phyloP scores from a whole-genome alignment of 805 yeast genomes.

The Kazachstania martiniae region DNA sequence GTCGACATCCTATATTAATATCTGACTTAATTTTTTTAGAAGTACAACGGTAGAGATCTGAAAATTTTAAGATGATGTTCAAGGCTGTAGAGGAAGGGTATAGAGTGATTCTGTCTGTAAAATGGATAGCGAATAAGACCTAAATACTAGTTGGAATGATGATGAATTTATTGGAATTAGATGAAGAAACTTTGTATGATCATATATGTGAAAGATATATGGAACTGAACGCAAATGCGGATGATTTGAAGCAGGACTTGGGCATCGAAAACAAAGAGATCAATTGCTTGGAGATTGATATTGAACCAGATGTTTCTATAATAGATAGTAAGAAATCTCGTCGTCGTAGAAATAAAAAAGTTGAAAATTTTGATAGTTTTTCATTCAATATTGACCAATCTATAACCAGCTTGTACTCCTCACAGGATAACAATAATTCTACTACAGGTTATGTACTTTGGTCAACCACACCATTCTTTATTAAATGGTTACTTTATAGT shows the following conservation, averaged over 20 bases:
- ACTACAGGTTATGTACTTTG: slow-evolving; percentile 30
- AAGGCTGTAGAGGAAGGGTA: too few species aligned
- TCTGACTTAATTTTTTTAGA: too few species aligned
- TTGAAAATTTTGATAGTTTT: slow-evolving; percentile 7
- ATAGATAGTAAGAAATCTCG: not conserved
- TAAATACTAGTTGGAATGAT: too few species aligned
- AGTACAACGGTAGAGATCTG: too few species aligned
- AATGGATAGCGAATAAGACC: too few species aligned
- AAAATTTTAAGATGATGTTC: too few species aligned
- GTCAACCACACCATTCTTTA: slow-evolving; percentile 26
- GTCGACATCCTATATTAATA: too few species aligned
- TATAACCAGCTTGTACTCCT: slow-evolving; percentile 20
- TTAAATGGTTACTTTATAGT: slow-evolving; percentile 26
- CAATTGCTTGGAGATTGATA: slow-evolving; percentile 10
- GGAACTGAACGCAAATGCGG: slow-evolving; percentile 11
- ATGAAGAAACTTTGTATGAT: slow-evolving; percentile 19
- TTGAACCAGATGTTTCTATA: slow-evolving; percentile 13
- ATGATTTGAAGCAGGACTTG: slow-evolving; percentile 22
- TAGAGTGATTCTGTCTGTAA: too few species aligned
- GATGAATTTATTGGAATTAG: slow-evolving; percentile 7
- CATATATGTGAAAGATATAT: slow-evolving; percentile 26
- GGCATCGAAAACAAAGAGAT: slow-evolving; percentile 18
- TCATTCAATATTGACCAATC: slow-evolving; percentile 21
- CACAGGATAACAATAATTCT: slow-evolving; percentile 23
- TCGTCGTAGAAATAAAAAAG: not conserved